Conservation (phyloP, 129 eudicot genomes). For the Artemisia tridentata region DNA sequence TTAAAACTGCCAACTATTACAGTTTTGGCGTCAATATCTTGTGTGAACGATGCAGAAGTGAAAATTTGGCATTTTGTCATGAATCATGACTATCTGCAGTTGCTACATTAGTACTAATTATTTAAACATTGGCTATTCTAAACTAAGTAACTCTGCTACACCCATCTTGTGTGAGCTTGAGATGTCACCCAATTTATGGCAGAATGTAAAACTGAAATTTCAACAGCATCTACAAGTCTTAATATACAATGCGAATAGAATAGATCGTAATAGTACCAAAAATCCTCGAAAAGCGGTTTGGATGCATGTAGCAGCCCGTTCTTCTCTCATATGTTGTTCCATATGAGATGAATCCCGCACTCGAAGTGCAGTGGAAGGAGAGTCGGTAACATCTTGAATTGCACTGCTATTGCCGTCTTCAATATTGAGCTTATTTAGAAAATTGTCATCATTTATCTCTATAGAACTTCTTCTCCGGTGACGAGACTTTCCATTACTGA, state of each 20-base stretch:
- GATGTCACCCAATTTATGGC: slow-evolving; percentile 1
- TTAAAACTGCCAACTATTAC: no score
- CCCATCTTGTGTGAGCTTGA: not conserved
- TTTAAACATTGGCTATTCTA: not conserved
- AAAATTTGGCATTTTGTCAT: not conserved
- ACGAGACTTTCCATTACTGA: slow-evolving; percentile 42
- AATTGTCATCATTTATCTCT: slow-evolving; percentile 44
- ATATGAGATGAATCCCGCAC: slow-evolving; percentile 40
- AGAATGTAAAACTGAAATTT: not conserved
- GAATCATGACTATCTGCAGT: not conserved
- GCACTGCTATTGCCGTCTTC: slow-evolving; percentile 43
- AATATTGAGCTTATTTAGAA: slow-evolving; percentile 43
- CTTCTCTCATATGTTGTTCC: slow-evolving; percentile 55
- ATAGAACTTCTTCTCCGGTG: slow-evolving; percentile 65
- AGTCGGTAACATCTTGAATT: slow-evolving; percentile 47
- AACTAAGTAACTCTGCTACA: not conserved
- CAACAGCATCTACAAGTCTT: not conserved
- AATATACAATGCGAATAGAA: not conserved
- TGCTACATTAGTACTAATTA: not conserved
- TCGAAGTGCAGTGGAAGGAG: slow-evolving; percentile 53
- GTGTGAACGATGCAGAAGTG: not conserved
- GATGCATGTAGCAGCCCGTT: slow-evolving; percentile 78
- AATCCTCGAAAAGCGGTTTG: slow-evolving; percentile 94
- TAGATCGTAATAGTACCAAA: slow-evolving; percentile 44
- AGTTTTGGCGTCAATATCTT: slow-evolving; percentile 7